Evolutionary conservation across 1,139 yeast species (phyloP), one percentile per base, ranked within the genome.

Genomic region (Candida sp.): DNA sequence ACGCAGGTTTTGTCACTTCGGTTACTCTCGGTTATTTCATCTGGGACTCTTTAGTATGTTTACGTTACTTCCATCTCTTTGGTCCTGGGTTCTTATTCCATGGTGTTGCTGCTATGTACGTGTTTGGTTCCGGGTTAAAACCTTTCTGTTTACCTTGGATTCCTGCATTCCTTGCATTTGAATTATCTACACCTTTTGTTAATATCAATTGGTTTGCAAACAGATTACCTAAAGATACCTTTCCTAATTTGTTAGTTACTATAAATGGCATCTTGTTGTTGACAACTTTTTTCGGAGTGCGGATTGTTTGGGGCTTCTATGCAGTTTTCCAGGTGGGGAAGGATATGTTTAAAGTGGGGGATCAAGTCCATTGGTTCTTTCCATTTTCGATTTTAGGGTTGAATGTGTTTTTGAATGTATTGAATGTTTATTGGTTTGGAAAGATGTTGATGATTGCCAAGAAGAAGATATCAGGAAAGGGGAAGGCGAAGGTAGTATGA

Each of bases 141-240:
- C 82, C 82, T 11, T 77, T 69, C 55, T 73, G 77, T 51, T 68
- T 81, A 45, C 95, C 96, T 19, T 89, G 88, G 77, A 78, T 88
- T 50, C 95, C 96, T 1, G 80, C 84, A 7, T 93, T 93, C 64
- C 73, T 93, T 55, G 57, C 89, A 48, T 93, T 93, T 67, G 99
- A 93, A 66, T 74, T 87, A 46, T 87, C 96, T 21, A 93, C 97
- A 6, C 98, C 99, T 9, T 91, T 91, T 60, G 82, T 93, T 45
- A 91, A 93, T 66, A 64, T 90, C 50, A 86, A 96, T 66, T 91
- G 97, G 97, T 84, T 87, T 60, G 87, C 93, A 2, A 70, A 87
- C 42, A 84, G 84, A 56, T 76, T 87, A 44, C 90, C 95, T 2
- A 71, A 72, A 4, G 81, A 81, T 5, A 64, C 77, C 12, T 57